Percentiles rank a stretch among this genome's conserved stretches.
Evolutionary conservation across 495 filamentous ascomycete species (phyloP).

Genomic region (Hypoxylon subgilvum): DNA sequence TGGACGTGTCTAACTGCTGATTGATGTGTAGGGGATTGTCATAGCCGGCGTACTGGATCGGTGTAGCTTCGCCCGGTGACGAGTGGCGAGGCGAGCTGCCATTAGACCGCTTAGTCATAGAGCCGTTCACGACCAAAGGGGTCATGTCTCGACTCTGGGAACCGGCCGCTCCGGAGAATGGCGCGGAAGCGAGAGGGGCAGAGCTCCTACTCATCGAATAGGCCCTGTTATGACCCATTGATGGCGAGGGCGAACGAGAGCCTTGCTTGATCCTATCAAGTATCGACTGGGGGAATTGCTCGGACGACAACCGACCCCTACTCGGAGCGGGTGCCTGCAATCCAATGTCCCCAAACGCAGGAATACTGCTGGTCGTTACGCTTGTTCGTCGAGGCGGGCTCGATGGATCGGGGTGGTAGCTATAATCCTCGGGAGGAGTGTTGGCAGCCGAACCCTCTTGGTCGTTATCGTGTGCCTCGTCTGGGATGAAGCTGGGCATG

Average conservation of each 20-base stretch:
- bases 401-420: constrained; percentile 39
- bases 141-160: constrained; percentile 41
- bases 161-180: constrained; percentile 41
- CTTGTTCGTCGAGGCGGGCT: constrained; percentile 44
- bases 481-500: constrained; percentile 57
- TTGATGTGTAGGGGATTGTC: constrained; percentile 52
- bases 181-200: constrained; percentile 42
- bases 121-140: constrained; percentile 56
- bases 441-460: constrained; percentile 38
- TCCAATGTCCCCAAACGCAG: constrained; percentile 52
- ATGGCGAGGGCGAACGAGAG: constrained; percentile 64
- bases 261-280: constrained; percentile 58
- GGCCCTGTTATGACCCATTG: constrained; percentile 52
- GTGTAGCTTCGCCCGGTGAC: constrained; percentile 33
- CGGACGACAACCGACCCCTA: constrained; percentile 54
- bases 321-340: constrained; percentile 38
- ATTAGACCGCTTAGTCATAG: constrained; percentile 38
- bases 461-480: constrained; percentile 51
- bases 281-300: constrained; percentile 57
- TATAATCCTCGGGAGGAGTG: constrained; percentile 48
- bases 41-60: constrained; percentile 37
- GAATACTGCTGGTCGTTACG: constrained; percentile 45
- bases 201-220: constrained; percentile 52
- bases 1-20: constrained; percentile 38
- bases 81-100: constrained; percentile 35